phyloP scores from a whole-genome alignment of 345 rosid genomes.

The Populus deltoides region DNA sequence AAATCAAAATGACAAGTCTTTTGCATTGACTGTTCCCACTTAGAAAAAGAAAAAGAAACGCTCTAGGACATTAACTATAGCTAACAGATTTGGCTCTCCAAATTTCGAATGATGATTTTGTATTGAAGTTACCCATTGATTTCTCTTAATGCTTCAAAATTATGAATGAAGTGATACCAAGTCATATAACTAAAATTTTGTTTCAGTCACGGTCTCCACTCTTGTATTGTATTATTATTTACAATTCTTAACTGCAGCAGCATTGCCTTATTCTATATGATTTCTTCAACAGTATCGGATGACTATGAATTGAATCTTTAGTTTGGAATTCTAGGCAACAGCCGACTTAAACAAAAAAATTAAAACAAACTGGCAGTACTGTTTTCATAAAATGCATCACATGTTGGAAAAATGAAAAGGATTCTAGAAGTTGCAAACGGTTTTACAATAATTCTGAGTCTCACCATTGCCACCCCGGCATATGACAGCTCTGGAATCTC shows the following conservation, averaged over 20 bases:
- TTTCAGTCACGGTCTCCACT: neutral
- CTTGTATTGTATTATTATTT: neutral
- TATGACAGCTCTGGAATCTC: conserved; percentile 97
- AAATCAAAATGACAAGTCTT: neutral
- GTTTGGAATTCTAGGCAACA: neutral
- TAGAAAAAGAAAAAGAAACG: neutral
- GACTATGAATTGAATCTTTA: neutral
- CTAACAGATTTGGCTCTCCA: neutral
- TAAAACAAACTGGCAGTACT: neutral
- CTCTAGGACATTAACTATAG: neutral
- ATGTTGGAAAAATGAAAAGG: neutral
- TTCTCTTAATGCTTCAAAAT: neutral
- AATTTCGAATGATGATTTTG: neutral
- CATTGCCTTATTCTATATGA: neutral
- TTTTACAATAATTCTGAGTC: neutral
- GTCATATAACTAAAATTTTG: neutral
- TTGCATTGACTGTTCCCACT: neutral
- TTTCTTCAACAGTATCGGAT: neutral
- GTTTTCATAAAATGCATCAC: neutral
- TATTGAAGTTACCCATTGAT: neutral
- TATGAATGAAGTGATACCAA: neutral
- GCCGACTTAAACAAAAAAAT: neutral
- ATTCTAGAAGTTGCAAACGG: neutral
- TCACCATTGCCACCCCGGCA: conserved; percentile 94
- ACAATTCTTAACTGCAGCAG: neutral